phyloP scores from a whole-genome alignment of 2,329 filamentous ascomycete genomes.

The Trematosphaeria pertusa region DNA sequence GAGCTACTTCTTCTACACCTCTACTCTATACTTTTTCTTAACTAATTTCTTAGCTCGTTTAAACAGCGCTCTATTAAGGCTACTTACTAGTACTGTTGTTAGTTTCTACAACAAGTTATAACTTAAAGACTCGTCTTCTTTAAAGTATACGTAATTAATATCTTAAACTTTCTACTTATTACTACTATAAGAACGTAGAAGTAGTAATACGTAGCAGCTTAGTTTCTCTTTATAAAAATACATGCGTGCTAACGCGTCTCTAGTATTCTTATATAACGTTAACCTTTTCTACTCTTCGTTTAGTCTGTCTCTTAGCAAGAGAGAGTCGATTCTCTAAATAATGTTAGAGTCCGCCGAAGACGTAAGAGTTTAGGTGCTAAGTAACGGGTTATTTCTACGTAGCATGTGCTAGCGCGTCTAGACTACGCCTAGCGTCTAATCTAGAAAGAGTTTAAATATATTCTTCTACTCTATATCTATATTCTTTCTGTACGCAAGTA shows the following conservation, averaged over 20 bases:
- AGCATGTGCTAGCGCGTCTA: constrained; percentile 6
- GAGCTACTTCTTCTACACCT: constrained; percentile 4
- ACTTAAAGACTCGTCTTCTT: constrained; percentile 6
- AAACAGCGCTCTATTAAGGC: constrained; percentile 2
- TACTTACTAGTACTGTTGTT: constrained; percentile 2
- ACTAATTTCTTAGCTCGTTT: constrained; percentile 3
- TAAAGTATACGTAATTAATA: constrained; percentile 1
- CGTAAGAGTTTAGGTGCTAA: no score
- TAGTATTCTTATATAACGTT: no score
- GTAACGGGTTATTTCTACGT: no score
- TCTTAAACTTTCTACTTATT: constrained; percentile 1
- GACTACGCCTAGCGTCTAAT: constrained; percentile 4
- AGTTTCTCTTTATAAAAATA: no score
- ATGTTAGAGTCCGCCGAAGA: no score
- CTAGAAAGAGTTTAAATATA: constrained; percentile 6
- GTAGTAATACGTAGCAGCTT: constrained; percentile 1
- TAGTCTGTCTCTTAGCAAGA: no score
- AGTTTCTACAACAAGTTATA: constrained; percentile 2
- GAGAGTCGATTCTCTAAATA: no score
- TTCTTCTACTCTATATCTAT: constrained; percentile 11
- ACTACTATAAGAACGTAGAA: background rate
- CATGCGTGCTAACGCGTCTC: no score
- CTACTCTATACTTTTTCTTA: constrained; percentile 1
- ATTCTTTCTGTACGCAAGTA: constrained; percentile 16
- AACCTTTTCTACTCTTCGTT: no score